Base-by-base conservation (phyloP, 805 yeast species). In the Teunomyces cretensis region DNA sequence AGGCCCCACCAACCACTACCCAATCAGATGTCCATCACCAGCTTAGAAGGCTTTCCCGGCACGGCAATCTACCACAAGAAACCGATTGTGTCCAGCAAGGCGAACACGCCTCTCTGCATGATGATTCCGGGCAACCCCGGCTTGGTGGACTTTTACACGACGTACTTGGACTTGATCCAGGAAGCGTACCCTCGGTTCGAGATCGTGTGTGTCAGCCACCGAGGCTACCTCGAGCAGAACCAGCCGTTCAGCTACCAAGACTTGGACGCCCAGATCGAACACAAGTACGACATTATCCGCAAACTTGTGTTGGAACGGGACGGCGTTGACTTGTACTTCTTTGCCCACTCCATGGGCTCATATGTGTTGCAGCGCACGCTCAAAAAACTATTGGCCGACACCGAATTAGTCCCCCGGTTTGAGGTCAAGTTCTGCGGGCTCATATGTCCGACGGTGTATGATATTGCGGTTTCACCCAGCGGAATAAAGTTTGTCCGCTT, bases 41-140 rank as follows among this genome's bases (percentile, higher is more conserved):
- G 42, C 11, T 27, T 44, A 12, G 33, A 30, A 8, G 28, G 33
- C 9, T 28, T 49, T 30, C 62, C 62, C 2, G 28, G 49, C 28
- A 58, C 62, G 2, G 49, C 61, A 7, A 53, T 52, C 37, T 55
- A 51, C 30, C 48, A 43, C 22, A 38, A 37, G 36, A 38, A 33
- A 4, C 41, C 52, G 8, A 13, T 44, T 8, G 39, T 30, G 13
- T 33, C 35, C n/a, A 16, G 11, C 14, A 16, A 19, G 13, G 44
- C 32, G 13, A 22, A 26, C 13, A 14, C 26, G 6, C 56, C 50
- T 16, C 52, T 86, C 26, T 59, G 85, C 37, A 72, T 81, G 4
- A 72, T 85, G 50, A 71, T 86, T 5, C 92, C 94, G 0, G 94
- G 94, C 0, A 86, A 86, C 52, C 94, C 94, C 0, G 94, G 92